Evolutionary conservation across 1,284 basidiomycete genomes (phyloP).

Genomic region (Tilletia horrida): DNA sequence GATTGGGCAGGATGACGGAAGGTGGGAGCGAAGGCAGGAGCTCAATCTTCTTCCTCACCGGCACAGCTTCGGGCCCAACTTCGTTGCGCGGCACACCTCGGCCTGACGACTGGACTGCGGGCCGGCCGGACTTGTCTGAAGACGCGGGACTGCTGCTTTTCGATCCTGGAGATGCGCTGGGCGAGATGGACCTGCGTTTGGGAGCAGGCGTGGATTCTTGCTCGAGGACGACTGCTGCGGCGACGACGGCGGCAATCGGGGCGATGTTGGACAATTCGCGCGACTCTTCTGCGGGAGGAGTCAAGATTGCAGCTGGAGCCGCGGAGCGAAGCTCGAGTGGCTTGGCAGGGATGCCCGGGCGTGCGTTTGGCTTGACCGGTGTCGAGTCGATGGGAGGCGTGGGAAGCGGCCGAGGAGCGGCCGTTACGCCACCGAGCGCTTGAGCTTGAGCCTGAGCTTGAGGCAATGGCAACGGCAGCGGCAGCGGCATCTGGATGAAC

Average conservation of each 20-base stretch:
- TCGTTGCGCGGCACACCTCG: not conserved
- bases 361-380: not conserved
- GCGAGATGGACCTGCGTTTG: not conserved
- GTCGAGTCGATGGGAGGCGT: conserved; percentile 1
- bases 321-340: not conserved
- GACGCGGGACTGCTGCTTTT: no score
- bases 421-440: not conserved
- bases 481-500: conserved; percentile 17
- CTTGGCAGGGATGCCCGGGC: not conserved
- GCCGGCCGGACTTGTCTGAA: not conserved
- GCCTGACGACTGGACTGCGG: not conserved
- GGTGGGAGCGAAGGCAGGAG: not conserved
- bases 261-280: not conserved
- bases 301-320: not conserved
- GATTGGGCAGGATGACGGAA: not conserved
- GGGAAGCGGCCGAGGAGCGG: not conserved
- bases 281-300: not conserved
- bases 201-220: not conserved
- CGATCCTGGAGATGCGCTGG: not conserved
- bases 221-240: not conserved
- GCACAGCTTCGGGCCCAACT: conserved; percentile 15
- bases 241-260: not conserved
- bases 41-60: conserved; percentile 5
- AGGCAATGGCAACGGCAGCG: not conserved
- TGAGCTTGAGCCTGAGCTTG: not conserved